Percentiles rank a stretch among this genome's conserved stretches.
Evolutionary conservation across 495 filamentous ascomycete genomes (phyloP).

Genomic region (Umbilicaria muhlenbergii): DNA sequence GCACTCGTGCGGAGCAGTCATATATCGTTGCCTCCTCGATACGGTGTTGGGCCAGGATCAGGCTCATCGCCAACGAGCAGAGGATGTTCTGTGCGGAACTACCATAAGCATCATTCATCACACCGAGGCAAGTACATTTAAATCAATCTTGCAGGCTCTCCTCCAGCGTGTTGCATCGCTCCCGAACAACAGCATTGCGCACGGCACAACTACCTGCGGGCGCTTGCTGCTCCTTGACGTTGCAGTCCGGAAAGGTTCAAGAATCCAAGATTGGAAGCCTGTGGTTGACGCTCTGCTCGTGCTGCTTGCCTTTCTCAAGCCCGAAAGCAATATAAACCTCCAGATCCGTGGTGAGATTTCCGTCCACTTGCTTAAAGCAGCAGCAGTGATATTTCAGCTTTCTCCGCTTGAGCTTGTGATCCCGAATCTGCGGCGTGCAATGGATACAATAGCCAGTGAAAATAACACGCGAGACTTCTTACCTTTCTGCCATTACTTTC

Average conservation of each 20-base stretch:
- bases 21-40: slow-evolving; percentile 47
- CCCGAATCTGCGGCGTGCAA: slow-evolving; percentile 44
- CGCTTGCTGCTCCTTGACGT: slow-evolving; percentile 50
- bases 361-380: slow-evolving; percentile 32
- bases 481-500: slow-evolving; percentile 66
- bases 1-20: slow-evolving; percentile 64
- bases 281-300: slow-evolving; percentile 41
- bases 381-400: slow-evolving; percentile 53
- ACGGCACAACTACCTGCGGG: slow-evolving; percentile 35
- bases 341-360: too few species aligned
- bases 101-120: slow-evolving; percentile 71
- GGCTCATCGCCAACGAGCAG: slow-evolving; percentile 22
- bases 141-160: slow-evolving; percentile 42
- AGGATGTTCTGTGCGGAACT: slow-evolving; percentile 55
- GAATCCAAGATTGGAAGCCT: slow-evolving; percentile 56
- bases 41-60: slow-evolving; percentile 33
- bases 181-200: slow-evolving; percentile 17
- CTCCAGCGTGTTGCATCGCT: slow-evolving; percentile 30
- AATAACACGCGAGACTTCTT: slow-evolving; percentile 54
- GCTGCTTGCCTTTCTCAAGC: slow-evolving; percentile 32
- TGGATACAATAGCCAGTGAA: slow-evolving; percentile 46
- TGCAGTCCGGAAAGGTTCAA: slow-evolving; percentile 60
- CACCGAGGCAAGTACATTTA: slow-evolving; percentile 47
- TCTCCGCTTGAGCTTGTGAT: slow-evolving; percentile 72
- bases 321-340: too few species aligned